Conservation (phyloP, 1,284 basidiomycete species). For the Cutaneotrichosporon curvatum region DNA sequence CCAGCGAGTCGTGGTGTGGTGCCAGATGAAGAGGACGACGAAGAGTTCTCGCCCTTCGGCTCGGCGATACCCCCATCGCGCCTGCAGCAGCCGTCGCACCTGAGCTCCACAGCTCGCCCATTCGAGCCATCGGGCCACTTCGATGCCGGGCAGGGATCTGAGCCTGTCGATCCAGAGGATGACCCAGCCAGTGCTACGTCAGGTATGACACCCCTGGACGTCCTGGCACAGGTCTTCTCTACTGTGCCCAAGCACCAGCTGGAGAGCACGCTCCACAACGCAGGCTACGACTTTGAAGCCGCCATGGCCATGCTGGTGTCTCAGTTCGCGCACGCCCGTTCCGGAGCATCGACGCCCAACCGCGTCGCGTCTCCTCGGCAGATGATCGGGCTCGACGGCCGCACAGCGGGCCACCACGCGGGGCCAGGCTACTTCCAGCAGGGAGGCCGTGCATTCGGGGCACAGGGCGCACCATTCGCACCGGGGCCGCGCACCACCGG, state of each 20-base stretch:
- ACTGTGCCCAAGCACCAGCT: slow-evolving; percentile 80
- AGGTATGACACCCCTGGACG: slow-evolving; percentile 95
- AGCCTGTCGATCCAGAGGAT: slow-evolving; percentile 45
- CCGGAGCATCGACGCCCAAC: slow-evolving; percentile 41
- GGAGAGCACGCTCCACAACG: slow-evolving; percentile 80
- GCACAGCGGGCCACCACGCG: slow-evolving; percentile 22
- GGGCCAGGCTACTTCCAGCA: slow-evolving; percentile 40
- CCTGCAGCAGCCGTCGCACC: slow-evolving; percentile 20
- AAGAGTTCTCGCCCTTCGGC: slow-evolving; percentile 55
- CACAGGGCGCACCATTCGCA: slow-evolving; percentile 15
- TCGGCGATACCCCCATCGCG: slow-evolving; percentile 23
- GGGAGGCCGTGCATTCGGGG: slow-evolving; percentile 30
- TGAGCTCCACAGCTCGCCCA: neutral
- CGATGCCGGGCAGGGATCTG: neutral
- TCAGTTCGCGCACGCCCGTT: slow-evolving; percentile 47
- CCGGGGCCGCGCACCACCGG: slow-evolving; percentile 49
- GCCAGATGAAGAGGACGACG: slow-evolving; percentile 47
- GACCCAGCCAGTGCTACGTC: slow-evolving; percentile 46
- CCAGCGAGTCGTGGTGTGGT: slow-evolving; percentile 27
- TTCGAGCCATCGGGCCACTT: slow-evolving; percentile 3
- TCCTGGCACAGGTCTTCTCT: slow-evolving; percentile 85
- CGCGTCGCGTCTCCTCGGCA: slow-evolving; percentile 33
- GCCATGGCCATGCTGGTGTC: slow-evolving; percentile 90
- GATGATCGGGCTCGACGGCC: slow-evolving; percentile 26
- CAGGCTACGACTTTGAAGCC: slow-evolving; percentile 88